These are phyloP conservation scores for Trypanosoma congolense DNA, from an alignment of 208 protist species.

Conservation along the genomic window DNA sequence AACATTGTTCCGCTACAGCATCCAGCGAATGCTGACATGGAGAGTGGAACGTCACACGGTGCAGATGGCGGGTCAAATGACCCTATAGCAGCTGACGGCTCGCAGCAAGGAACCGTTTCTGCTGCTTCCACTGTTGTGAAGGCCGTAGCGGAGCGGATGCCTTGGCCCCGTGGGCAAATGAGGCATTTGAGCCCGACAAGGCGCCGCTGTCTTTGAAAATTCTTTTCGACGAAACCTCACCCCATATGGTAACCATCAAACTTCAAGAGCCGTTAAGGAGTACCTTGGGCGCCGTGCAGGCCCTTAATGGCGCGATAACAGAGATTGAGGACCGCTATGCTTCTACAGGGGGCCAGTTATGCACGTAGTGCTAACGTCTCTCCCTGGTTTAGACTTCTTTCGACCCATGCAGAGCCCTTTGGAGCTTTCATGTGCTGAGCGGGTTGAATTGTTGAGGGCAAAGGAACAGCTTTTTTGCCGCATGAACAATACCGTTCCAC, in stretches of 20 bases:
- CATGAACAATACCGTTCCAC: conserved; percentile 18
- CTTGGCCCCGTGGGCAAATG: conserved; percentile 6
- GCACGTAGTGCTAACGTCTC: conserved; percentile 25
- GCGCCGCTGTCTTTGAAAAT: conserved; percentile 7
- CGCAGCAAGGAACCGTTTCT: not conserved
- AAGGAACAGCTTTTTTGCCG: conserved; percentile 40
- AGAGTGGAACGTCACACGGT: too few relatives aligned
- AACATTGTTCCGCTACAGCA: too few relatives aligned
- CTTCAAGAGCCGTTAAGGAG: conserved; percentile 8
- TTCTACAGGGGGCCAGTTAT: not conserved
- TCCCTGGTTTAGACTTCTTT: conserved; percentile 56
- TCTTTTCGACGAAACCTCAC: conserved; percentile 7
- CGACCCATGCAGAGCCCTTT: conserved; percentile 25
- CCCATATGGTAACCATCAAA: conserved; percentile 6
- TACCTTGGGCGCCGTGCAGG: conserved; percentile 3
- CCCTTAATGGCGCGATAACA: conserved; percentile 14
- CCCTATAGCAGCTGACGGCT: too few relatives aligned
- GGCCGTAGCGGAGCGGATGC: too few relatives aligned
- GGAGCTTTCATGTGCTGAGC: conserved; percentile 39
- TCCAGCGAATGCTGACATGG: too few relatives aligned
- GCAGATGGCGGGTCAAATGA: too few relatives aligned
- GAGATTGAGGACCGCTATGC: conserved; percentile 5
- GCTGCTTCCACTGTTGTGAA: too few relatives aligned
- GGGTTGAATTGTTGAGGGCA: conserved; percentile 26
- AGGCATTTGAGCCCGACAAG: not conserved